Percentiles rank a stretch among this genome's conserved stretches.
phyloP scores from a whole-genome alignment of 176 grass and related monocot genomes.

The Themeda triandra region DNA sequence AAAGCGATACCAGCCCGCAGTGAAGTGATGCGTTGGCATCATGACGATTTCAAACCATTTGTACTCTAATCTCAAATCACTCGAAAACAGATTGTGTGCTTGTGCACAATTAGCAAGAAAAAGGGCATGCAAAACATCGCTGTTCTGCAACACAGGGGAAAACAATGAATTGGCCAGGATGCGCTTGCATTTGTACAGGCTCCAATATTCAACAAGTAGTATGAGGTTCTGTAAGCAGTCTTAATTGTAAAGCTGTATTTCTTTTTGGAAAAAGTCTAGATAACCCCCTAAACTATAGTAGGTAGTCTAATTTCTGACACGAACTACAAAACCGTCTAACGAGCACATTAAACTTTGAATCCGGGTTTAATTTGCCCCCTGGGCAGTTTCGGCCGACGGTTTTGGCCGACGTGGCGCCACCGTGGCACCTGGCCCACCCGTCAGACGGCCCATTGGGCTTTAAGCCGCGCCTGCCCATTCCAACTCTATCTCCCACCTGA shows the following conservation, averaged over 20 bases:
- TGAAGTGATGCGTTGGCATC: not conserved
- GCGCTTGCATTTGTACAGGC: not conserved
- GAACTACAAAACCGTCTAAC: too few relatives aligned
- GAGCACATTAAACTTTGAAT: too few relatives aligned
- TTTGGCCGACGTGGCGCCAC: too few relatives aligned
- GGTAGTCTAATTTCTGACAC: too few relatives aligned
- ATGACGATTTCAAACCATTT: not conserved
- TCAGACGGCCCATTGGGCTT: too few relatives aligned
- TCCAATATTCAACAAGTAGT: not conserved
- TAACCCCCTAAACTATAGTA: too few relatives aligned
- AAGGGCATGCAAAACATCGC: not conserved
- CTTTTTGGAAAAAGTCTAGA: too few relatives aligned
- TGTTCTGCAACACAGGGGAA: not conserved
- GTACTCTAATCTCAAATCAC: not conserved
- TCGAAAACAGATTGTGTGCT: not conserved
- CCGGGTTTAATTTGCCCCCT: too few relatives aligned
- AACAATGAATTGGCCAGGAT: not conserved
- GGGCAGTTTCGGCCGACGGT: too few relatives aligned
- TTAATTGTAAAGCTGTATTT: not conserved
- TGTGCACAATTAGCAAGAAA: not conserved
- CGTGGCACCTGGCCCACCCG: too few relatives aligned
- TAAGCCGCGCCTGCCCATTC: too few relatives aligned
- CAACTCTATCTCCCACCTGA: too few relatives aligned
- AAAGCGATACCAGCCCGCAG: not conserved
- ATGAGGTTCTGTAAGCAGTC: not conserved